These are phyloP conservation scores for Spinacia oleracea DNA, from an alignment of 179 eudicot genomes.

Conservation along the genomic window DNA sequence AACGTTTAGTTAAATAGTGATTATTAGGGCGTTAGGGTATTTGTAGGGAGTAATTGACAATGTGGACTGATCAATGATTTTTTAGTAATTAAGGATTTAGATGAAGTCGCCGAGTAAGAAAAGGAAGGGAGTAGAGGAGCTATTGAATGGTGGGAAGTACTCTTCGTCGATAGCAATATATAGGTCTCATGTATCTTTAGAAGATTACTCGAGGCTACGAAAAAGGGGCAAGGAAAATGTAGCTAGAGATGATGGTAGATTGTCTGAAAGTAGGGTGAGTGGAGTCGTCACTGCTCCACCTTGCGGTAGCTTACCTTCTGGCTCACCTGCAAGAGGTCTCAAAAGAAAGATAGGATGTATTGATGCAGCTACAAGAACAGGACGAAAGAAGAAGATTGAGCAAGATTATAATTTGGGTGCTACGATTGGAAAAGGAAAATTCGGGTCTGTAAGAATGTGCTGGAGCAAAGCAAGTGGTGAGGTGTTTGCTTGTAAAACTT, in stretches of 20 bases:
- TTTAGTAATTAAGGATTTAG: slow-evolving; percentile 9
- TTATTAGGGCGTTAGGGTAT: slow-evolving; percentile 17
- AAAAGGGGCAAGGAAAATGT: slow-evolving; percentile 71
- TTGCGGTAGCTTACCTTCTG: slow-evolving; percentile 55
- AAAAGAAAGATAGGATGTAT: slow-evolving; percentile 95
- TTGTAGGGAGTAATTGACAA: slow-evolving; percentile 20
- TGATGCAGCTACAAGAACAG: slow-evolving; percentile 76
- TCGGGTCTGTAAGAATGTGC: slow-evolving; percentile 86
- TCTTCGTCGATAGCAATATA: slow-evolving; percentile 22
- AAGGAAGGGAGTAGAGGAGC: slow-evolving; percentile 59
- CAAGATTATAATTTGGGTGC: slow-evolving; percentile 68
- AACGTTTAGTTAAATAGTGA: not conserved
- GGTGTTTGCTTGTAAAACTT: slow-evolving; percentile 81
- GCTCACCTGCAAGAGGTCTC: slow-evolving; percentile 60
- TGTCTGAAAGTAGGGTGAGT: slow-evolving; percentile 51
- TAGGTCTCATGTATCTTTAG: slow-evolving; percentile 64
- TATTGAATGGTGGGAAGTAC: slow-evolving; percentile 25
- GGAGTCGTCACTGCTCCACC: slow-evolving; percentile 86
- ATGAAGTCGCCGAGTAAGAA: slow-evolving; percentile 63
- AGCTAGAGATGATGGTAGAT: slow-evolving; percentile 35
- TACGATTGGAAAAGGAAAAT: slow-evolving; percentile 75
- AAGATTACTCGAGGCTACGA: slow-evolving; percentile 66
- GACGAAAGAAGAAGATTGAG: slow-evolving; percentile 84
- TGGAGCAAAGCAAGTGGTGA: slow-evolving; percentile 62
- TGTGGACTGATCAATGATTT: slow-evolving; percentile 17